A percentile compares a stretch with the other conserved stretches of the same genome.
Evolutionary conservation across 768 basidiomycete species (phyloP).

Genomic region (Fomitopsis serialis): DNA sequence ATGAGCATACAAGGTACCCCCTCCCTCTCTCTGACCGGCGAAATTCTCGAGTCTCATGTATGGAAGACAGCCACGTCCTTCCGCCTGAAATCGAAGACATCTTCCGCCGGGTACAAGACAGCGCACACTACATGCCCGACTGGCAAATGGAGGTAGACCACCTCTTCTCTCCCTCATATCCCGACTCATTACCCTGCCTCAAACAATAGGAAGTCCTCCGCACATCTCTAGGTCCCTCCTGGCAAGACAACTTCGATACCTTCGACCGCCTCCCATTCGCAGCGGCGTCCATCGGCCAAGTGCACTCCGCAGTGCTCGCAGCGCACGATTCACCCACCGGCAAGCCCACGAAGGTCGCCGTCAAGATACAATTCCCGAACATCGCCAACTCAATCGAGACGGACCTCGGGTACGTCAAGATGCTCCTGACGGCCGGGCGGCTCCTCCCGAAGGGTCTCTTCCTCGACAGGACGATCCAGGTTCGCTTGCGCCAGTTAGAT

Average conservation of each 20-base stretch:
- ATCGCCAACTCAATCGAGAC: slow-evolving; percentile 82
- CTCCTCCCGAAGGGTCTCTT: slow-evolving; percentile 87
- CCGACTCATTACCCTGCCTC: neutral
- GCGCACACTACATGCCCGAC: slow-evolving; percentile 98
- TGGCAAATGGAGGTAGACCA: slow-evolving; percentile 88
- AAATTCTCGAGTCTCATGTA: neutral
- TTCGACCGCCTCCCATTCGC: slow-evolving; percentile 90
- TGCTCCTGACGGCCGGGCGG: slow-evolving; percentile 74
- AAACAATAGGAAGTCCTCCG: slow-evolving; percentile 57
- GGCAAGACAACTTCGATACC: slow-evolving; percentile 62
- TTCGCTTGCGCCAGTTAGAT: slow-evolving; percentile 18
- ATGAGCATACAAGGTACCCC: slow-evolving; percentile 86
- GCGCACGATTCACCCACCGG: slow-evolving; percentile 49
- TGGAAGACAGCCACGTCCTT: slow-evolving; percentile 78
- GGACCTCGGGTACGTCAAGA: slow-evolving; percentile 80
- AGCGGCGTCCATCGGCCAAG: slow-evolving; percentile 96
- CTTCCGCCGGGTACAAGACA: slow-evolving; percentile 86
- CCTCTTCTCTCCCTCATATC: neutral
- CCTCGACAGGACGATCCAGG: slow-evolving; percentile 81
- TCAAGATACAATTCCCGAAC: slow-evolving; percentile 95
- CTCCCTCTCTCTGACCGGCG: neutral
- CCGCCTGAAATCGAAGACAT: slow-evolving; percentile 86
- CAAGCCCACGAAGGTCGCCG: slow-evolving; percentile 54
- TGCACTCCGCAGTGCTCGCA: slow-evolving; percentile 70
- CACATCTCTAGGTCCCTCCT: slow-evolving; percentile 68